Evolutionary conservation across 805 yeast species (phyloP), one percentile per base, ranked within the genome.

Genomic region (Candida krabiensis): DNA sequence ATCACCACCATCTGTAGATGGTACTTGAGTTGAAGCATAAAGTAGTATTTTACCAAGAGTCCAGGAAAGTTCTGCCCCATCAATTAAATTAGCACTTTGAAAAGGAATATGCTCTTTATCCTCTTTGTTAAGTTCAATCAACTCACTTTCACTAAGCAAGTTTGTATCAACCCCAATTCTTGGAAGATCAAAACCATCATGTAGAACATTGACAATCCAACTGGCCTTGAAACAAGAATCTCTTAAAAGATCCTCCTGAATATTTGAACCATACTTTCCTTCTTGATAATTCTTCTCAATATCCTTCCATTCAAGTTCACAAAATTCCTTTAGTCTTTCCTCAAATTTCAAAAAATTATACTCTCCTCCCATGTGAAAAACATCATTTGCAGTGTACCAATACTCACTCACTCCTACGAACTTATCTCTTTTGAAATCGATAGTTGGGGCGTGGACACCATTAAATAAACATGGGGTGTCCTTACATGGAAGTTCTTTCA

Each of bases 371-470:
- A 88, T 73, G 27, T 83, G 79, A 59, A 90, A 90, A 4, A 91
- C 77, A 56, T 91, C 98, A 53, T 89, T 86, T 3, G 96, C 90
- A 1, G 97, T 88, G 58, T 93, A 91, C 97, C 98, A 93, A 65
- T 88, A 93, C 62, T 93, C 99, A 6, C 96, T 86, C 16, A 91
- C 83, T 0, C 99, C 99, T 19, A 93, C 84, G 62, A 93, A 90
- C 53, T 79, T 84, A 53, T 88, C 95, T 33, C 71, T 71, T 11
- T 73, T 71, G 55, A 87, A 88, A 63, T 90, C 88, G 44, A 93
- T 78, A 21, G 73, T 76, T 4, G 99, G 99, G 0, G 89, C 96
- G 65, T 91, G 97, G 12, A 88, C 88, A 22, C 98, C 99, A 61
- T 90, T 89, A 60, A 93, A 93, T 22, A 91, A 65, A 61, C 99